Percentiles rank a stretch among this genome's conserved stretches.
phyloP scores from a whole-genome alignment of 1,284 basidiomycete species.

The Garcileccinum viscosum region DNA sequence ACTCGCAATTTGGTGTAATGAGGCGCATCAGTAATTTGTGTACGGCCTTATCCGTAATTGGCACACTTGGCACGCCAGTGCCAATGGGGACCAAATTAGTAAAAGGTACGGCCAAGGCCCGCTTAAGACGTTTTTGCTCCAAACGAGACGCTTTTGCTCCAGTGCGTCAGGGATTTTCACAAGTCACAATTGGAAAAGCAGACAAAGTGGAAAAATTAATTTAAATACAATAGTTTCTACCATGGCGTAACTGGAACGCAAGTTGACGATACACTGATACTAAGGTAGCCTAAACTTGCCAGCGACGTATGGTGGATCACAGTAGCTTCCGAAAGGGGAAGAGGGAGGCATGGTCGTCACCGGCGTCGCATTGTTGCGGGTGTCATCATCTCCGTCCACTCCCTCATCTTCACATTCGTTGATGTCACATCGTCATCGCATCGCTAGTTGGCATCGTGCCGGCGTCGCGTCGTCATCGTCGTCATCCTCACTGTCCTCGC shows the following conservation, averaged over 20 bases:
- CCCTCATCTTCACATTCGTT: no score
- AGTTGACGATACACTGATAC: not conserved
- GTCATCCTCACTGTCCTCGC: no score
- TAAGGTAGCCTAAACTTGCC: not conserved
- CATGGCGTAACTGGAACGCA: not conserved
- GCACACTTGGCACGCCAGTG: not conserved
- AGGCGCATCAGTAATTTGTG: not conserved
- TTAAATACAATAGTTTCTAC: not conserved
- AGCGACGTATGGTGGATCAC: no score
- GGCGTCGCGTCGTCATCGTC: no score
- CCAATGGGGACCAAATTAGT: not conserved
- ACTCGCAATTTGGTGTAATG: no score
- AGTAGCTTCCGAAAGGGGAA: no score
- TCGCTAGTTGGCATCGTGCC: no score
- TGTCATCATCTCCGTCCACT: no score
- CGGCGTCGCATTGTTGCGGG: no score
- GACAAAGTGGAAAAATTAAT: not conserved
- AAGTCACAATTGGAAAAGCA: not conserved
- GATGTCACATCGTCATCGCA: no score
- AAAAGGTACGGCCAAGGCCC: not conserved
- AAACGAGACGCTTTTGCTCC: not conserved
- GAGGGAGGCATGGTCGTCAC: no score
- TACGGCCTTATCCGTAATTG: not conserved
- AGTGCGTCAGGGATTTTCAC: not conserved
- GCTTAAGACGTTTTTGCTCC: not conserved